A percentile compares a stretch with the other conserved stretches of the same genome.
Conservation (phyloP, 805 yeast species). For the Cyberlindnera amylophila region DNA sequence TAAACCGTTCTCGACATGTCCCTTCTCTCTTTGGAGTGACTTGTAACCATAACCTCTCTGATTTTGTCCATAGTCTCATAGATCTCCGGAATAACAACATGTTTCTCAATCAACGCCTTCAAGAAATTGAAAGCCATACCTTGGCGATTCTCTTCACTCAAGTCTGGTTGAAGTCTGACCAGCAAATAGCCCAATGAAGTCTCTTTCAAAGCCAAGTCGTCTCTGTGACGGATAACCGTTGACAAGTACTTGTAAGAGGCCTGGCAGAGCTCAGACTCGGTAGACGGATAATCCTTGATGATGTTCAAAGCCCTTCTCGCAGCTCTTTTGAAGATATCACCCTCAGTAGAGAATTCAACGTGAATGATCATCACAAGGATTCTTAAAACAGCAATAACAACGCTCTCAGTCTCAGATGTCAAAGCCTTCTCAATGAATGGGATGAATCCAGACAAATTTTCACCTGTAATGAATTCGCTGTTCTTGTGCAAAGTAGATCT, state of each 20-base stretch:
- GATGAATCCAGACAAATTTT: slow-evolving; percentile 66
- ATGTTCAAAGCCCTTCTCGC: slow-evolving; percentile 59
- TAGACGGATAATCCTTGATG: slow-evolving; percentile 71
- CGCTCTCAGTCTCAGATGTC: slow-evolving; percentile 67
- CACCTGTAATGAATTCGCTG: slow-evolving; percentile 51
- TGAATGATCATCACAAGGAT: slow-evolving; percentile 57
- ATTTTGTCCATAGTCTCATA: slow-evolving; percentile 85
- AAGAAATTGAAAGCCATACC: slow-evolving; percentile 84
- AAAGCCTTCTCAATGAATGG: slow-evolving; percentile 65
- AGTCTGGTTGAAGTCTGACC: slow-evolving; percentile 73
- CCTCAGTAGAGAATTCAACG: slow-evolving; percentile 54
- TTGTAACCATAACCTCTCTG: slow-evolving; percentile 82
- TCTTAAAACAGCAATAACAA: slow-evolving; percentile 64
- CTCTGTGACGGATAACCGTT: slow-evolving; percentile 64
- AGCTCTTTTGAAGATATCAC: slow-evolving; percentile 50
- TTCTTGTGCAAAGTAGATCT: slow-evolving; percentile 67
- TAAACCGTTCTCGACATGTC: slow-evolving; percentile 81
- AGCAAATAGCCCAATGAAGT: slow-evolving; percentile 71
- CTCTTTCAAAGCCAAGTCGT: slow-evolving; percentile 61
- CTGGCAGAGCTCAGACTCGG: slow-evolving; percentile 78
- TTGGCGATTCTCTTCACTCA: slow-evolving; percentile 86
- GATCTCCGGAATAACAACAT: slow-evolving; percentile 77
- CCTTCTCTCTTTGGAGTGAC: slow-evolving; percentile 77
- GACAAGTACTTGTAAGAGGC: slow-evolving; percentile 72
- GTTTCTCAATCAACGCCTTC: slow-evolving; percentile 71